phyloP scores from a whole-genome alignment of 306 rosid species.

The Potentilla sterilis region DNA sequence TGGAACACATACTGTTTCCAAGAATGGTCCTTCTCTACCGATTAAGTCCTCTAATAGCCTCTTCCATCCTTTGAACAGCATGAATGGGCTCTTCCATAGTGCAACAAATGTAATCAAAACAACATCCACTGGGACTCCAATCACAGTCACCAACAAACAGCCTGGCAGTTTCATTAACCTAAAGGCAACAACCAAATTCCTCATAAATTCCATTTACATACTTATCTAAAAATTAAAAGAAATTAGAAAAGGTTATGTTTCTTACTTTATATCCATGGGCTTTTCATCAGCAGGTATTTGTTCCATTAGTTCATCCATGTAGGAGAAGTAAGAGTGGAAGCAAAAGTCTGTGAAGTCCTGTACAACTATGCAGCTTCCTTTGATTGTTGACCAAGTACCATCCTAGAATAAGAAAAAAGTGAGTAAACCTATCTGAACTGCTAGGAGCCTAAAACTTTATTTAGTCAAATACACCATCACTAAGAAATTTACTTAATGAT shows the following conservation, averaged over 20 bases:
- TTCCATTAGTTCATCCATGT: constrained; percentile 76
- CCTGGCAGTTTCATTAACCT: constrained; percentile 60
- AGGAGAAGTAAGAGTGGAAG: constrained; percentile 83
- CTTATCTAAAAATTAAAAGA: constrained; percentile 5
- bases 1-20: constrained; percentile 77
- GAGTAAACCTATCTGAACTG: neutral
- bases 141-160: constrained; percentile 56
- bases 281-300: constrained; percentile 50
- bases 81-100: constrained; percentile 76
- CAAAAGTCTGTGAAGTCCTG: constrained; percentile 70
- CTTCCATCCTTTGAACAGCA: constrained; percentile 83
- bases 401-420: constrained; percentile 40
- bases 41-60: constrained; percentile 77
- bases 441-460: neutral
- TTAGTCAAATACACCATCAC: neutral
- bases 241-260: neutral
- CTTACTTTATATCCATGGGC: constrained; percentile 59
- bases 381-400: constrained; percentile 67
- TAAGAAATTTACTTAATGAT: neutral
- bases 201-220: neutral
- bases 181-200: neutral
- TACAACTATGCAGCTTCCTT: constrained; percentile 59
- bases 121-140: constrained; percentile 54
- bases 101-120: constrained; percentile 54
- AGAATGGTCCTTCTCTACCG: constrained; percentile 84